Base-by-base conservation (phyloP, 2,329 filamentous ascomycete species). In the Lecanosticta acicola region DNA sequence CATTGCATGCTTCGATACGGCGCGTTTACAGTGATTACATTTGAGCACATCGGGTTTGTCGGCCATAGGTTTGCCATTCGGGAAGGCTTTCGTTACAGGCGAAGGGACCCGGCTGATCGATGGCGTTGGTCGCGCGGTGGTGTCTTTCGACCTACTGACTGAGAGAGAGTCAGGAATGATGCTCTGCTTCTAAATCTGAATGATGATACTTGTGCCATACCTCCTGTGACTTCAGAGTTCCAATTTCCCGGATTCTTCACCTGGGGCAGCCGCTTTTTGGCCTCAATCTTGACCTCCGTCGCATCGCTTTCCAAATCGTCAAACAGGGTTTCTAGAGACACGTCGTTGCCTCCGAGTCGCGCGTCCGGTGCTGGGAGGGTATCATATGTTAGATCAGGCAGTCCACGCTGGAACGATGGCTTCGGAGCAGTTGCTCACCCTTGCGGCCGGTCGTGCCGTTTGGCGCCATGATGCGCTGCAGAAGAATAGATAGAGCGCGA, bases 1-100 rank as follows among this genome's bases (percentile, higher is more conserved):
- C 1, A 87, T 85, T 0, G 81, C 82, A 24, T 80, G 80, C 59
- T 84, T 85, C 11, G 93, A 74, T 10, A 95, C 79, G 41, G 85
- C 85, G 59, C 94, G 90, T 69, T 93, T 95, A 71, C 91, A 98
- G 65, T 94, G 88, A 65, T 93, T 96, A 76, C 91, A 98, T 56
- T 72, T 68, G 41, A 93, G 82, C 8, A 87, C 77, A 53, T 94
- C 87, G 9, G 85, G 79, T 46, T 75, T 76, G 61, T 95, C 90
- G 58, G 89, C 83, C 56, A 94, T 77, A 0, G 89, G 88, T 47
- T 84, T 81, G 51, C 88, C 87, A 38, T 84, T 90, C 3, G 81
- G 76, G 66, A 96, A 96, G 3, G 85, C 85, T 49, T 87, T 81
- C 57, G 85, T 79, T 11, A 86, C 81, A 50, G 75, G 79, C 49